These are phyloP conservation scores for Pseudopyrenochaeta lycopersici DNA, from an alignment of 2,329 filamentous ascomycete genomes.

Conservation along the genomic window DNA sequence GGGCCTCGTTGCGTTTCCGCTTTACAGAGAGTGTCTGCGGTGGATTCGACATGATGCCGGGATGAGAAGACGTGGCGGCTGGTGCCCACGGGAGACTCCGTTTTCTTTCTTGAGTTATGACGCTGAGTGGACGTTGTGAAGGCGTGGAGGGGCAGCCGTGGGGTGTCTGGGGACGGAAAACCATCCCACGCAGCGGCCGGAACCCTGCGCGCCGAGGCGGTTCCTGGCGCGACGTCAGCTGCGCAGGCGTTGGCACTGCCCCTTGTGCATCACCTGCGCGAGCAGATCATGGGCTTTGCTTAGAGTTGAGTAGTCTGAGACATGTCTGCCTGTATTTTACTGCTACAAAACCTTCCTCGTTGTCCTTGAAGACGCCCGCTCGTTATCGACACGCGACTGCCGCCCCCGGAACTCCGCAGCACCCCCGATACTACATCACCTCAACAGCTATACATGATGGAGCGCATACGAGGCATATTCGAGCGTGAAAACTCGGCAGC, in stretches of 20 bases:
- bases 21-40: slow-evolving; percentile 56
- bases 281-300: slow-evolving; percentile 21
- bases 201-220: slow-evolving; percentile 7
- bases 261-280: slow-evolving; percentile 22
- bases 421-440: slow-evolving; percentile 8
- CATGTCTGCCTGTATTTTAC: slow-evolving; percentile 29
- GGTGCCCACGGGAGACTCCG: background rate
- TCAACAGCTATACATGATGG: slow-evolving; percentile 35
- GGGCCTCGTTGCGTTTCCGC: slow-evolving; percentile 64
- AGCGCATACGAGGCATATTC: slow-evolving; percentile 44
- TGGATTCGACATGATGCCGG: slow-evolving; percentile 27
- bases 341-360: slow-evolving; percentile 1
- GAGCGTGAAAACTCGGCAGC: slow-evolving; percentile 33
- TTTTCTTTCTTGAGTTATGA: background rate
- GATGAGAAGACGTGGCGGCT: background rate
- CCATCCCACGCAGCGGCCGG: slow-evolving; percentile 15
- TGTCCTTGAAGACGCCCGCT: slow-evolving; percentile 10
- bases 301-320: slow-evolving; percentile 15
- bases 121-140: background rate
- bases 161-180: slow-evolving; percentile 16
- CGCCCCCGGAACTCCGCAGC: slow-evolving; percentile 14
- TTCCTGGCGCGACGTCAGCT: slow-evolving; percentile 20
- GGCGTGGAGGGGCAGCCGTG: slow-evolving; percentile 22
- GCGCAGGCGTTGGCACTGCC: slow-evolving; percentile 8
- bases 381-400: slow-evolving; percentile 11